Conservation (phyloP, 345 rosid species). For the Hibiscus trionum region DNA sequence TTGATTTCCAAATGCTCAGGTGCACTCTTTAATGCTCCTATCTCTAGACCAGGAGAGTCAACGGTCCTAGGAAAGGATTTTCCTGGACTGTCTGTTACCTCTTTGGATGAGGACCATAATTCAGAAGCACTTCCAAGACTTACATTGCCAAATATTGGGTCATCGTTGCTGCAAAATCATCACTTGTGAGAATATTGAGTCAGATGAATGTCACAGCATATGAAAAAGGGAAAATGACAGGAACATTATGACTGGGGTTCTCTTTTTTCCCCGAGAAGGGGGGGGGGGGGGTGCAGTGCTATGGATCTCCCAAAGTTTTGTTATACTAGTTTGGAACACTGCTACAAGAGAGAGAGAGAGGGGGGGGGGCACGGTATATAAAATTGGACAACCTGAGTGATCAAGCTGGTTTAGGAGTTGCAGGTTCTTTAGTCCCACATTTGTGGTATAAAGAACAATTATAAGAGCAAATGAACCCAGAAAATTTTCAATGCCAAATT, state of each 20-base stretch:
- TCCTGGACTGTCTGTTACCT: constrained; percentile 39
- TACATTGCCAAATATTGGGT: constrained; percentile 67
- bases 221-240: neutral
- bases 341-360: neutral
- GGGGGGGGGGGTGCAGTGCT: too few relatives aligned
- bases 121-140: constrained; percentile 59
- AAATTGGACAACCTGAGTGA: neutral
- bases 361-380: neutral
- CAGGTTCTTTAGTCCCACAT: neutral
- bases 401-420: neutral
- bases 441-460: neutral
- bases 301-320: neutral
- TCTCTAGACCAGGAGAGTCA: constrained; percentile 43
- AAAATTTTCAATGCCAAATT: neutral
- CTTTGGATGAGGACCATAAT: constrained; percentile 73
- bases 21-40: constrained; percentile 29
- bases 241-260: neutral
- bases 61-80: constrained; percentile 38
- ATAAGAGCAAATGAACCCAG: neutral
- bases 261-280: neutral
- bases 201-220: constrained; percentile 35
- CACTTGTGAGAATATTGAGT: constrained; percentile 85
- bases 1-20: constrained; percentile 31
- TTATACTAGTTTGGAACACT: neutral
- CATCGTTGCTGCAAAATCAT: constrained; percentile 93